Evolutionary conservation across 805 yeast species (phyloP).

Genomic region (Brettanomyces nanus): DNA sequence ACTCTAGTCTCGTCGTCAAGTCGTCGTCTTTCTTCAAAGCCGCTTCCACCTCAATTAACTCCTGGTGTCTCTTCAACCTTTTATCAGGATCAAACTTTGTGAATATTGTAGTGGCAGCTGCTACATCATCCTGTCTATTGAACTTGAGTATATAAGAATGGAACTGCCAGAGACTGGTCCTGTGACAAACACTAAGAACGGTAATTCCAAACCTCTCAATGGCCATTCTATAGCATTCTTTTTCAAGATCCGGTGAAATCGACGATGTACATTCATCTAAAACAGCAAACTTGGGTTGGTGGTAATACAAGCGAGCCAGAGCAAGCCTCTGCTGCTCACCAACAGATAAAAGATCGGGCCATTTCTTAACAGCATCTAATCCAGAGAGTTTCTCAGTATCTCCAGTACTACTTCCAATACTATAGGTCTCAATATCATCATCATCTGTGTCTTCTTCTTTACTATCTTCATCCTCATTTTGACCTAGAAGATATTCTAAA

Average conservation of each 20-base stretch:
- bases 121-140: constrained; percentile 8
- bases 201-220: constrained; percentile 66
- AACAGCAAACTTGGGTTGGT: constrained; percentile 87
- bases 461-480: constrained; percentile 17
- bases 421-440: background rate
- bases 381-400: constrained; percentile 11
- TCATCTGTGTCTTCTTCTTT: constrained; percentile 9
- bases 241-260: constrained; percentile 85
- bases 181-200: constrained; percentile 81
- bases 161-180: constrained; percentile 89
- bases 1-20: constrained; percentile 57
- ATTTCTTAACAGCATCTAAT: constrained; percentile 61
- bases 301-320: constrained; percentile 87
- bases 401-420: background rate
- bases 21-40: constrained; percentile 62
- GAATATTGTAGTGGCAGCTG: constrained; percentile 24
- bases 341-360: constrained; percentile 82
- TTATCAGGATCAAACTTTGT: constrained; percentile 62
- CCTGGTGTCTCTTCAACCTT: constrained; percentile 71
- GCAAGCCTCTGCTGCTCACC: constrained; percentile 94
- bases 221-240: constrained; percentile 79
- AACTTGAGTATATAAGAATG: constrained; percentile 77
- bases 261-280: constrained; percentile 95
- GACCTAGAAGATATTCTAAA: constrained; percentile 45
- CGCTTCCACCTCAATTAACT: constrained; percentile 62